phyloP scores from a whole-genome alignment of 495 filamentous ascomycete species.

The Neurospora sp. region DNA sequence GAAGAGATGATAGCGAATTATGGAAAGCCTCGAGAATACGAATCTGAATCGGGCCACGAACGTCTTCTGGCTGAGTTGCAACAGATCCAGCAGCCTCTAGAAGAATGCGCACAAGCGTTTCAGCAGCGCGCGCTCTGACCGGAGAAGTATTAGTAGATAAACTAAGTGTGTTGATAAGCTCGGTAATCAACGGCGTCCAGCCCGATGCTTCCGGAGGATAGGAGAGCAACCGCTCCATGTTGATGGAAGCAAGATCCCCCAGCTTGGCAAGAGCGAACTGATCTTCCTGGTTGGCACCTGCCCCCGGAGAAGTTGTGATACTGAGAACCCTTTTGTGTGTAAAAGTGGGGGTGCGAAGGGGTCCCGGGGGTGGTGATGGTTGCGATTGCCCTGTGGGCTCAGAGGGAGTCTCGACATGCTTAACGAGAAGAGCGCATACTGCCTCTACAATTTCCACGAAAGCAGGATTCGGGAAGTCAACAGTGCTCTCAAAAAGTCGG shows the following conservation, averaged over 20 bases:
- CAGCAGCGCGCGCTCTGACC: conserved; percentile 62
- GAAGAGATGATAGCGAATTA: conserved; percentile 39
- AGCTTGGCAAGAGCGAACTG: conserved; percentile 77
- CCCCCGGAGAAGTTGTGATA: conserved; percentile 43
- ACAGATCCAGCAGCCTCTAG: conserved; percentile 51
- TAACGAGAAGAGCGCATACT: conserved; percentile 55
- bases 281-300: conserved; percentile 51
- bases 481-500: conserved; percentile 80
- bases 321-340: conserved; percentile 51
- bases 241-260: conserved; percentile 65
- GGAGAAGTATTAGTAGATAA: conserved; percentile 42
- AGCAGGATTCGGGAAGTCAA: conserved; percentile 71
- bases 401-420: conserved; percentile 21
- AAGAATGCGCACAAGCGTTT: conserved; percentile 63
- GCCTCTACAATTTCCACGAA: conserved; percentile 72
- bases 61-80: conserved; percentile 36
- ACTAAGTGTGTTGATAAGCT: conserved; percentile 57
- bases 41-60: conserved; percentile 49
- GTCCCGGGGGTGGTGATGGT: conserved; percentile 20
- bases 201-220: conserved; percentile 54
- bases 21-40: conserved; percentile 62
- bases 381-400: conserved; percentile 25
- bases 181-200: conserved; percentile 62
- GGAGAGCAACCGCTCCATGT: conserved; percentile 63
- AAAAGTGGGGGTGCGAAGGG: conserved; percentile 24